Conservation (phyloP, 225 moss, liverwort and hornwort species). For the Lunularia cruciata region DNA sequence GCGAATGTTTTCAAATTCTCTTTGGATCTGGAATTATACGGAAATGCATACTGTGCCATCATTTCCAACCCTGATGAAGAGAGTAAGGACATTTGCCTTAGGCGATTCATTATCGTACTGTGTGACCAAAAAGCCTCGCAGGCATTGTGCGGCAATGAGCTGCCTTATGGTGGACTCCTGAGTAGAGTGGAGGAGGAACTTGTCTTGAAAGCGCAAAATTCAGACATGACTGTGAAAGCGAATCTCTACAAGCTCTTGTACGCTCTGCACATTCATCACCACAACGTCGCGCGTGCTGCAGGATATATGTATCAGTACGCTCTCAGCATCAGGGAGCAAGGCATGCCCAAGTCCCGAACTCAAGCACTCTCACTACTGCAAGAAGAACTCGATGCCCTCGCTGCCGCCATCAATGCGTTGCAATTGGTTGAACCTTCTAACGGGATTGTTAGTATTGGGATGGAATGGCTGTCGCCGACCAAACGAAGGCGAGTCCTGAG, state of each 20-base stretch:
- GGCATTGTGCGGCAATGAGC: conserved; percentile 81
- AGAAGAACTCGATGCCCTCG: conserved; percentile 78
- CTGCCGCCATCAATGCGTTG: conserved; percentile 86
- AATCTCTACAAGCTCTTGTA: conserved; percentile 86
- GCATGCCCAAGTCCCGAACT: conserved; percentile 41
- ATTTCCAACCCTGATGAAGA: conserved; percentile 94
- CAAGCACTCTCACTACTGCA: conserved; percentile 54
- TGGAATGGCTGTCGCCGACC: conserved; percentile 68
- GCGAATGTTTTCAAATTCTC: conserved; percentile 97
- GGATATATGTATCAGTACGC: conserved; percentile 94
- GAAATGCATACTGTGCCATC: conserved; percentile 92
- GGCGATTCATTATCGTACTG: conserved; percentile 83
- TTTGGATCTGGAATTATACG: conserved; percentile 83
- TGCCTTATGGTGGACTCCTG: conserved; percentile 81
- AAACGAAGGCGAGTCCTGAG: conserved; percentile 56
- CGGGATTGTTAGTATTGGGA: conserved; percentile 52
- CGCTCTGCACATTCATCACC: conserved; percentile 89
- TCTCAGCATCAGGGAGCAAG: conserved; percentile 65
- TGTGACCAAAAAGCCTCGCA: conserved; percentile 88
- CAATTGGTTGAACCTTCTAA: conserved; percentile 74
- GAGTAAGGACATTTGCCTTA: conserved; percentile 85
- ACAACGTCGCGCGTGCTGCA: conserved; percentile 92
- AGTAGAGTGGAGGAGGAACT: conserved; percentile 94
- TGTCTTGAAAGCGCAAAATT: conserved; percentile 85
- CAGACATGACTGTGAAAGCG: conserved; percentile 74